Evolutionary conservation across 768 basidiomycete species (phyloP), one percentile per base, ranked within the genome.

Genomic region (Leccinum disarticulatum): DNA sequence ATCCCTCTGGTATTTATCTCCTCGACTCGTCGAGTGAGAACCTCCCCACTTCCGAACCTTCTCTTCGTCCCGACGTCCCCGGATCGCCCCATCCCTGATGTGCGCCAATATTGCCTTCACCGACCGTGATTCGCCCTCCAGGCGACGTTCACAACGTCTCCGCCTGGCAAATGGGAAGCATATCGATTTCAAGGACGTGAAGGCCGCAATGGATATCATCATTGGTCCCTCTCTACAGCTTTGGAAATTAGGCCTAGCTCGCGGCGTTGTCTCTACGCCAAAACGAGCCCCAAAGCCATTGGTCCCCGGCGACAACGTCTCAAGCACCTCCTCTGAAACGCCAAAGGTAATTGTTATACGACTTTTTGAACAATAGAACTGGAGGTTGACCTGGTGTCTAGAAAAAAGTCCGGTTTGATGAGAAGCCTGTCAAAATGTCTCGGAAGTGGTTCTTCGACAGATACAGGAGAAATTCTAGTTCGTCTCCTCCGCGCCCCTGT

Each of bases 331-430:
- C 3, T 60, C 58, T 15, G 11, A 38, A 17, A 28, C 65, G 0
- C 54, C 49, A 28, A 71, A 73, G 65, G 71, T 74, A 10, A 30
- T 31, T 57, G 47, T 8, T 9, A 28, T 30, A n/a, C 14, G 1
- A 30, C 22, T 1, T 1, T 48, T 47, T 27, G 2, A 51, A 25
- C 6, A 19, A 13, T 53, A 14, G 4, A 8, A 36, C 30, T 17
- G 19, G 15, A 54, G 38, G 4, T 49, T 66, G 48, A 70, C 50
- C 33, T 9, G 1, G 22, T 30, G 13, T 54, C 14, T 19, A 62
- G 59, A 67, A 72, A 48, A 60, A 51, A 43, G 71, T 73, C 52
- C 71, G 73, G 55, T 73, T 73, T 14, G 28, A 70, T 54, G 67
- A 69, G 14, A 64, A 55, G 13, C 73, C 71, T n/a, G 41, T 66